Conservation (phyloP, 2,329 filamentous ascomycete species). For the Magnaporthiopsis rhizophila region DNA sequence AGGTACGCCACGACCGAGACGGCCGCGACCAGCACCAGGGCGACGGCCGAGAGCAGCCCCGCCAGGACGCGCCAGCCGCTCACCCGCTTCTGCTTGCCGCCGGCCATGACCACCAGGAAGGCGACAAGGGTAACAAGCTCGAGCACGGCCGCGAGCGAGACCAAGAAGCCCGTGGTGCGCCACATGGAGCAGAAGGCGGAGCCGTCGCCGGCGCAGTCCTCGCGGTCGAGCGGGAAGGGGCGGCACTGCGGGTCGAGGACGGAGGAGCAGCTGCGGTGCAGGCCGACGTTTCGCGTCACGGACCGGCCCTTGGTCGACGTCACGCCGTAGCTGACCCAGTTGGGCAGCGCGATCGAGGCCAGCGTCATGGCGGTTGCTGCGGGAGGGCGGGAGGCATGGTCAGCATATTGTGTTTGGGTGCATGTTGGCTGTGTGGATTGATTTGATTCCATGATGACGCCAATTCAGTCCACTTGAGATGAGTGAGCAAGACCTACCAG, state of each 20-base stretch:
- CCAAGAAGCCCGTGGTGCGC: constrained; percentile 75
- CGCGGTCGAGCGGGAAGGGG: constrained; percentile 55
- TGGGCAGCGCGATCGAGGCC: constrained; percentile 57
- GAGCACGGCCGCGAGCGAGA: constrained; percentile 75
- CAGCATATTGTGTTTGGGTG: constrained; percentile 21
- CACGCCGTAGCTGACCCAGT: constrained; percentile 62
- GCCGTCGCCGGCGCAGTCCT: constrained; percentile 54
- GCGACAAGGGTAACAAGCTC: constrained; percentile 74
- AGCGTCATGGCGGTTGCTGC: constrained; percentile 65
- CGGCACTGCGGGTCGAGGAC: constrained; percentile 54
- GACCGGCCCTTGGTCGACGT: constrained; percentile 37
- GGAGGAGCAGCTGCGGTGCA: constrained; percentile 74
- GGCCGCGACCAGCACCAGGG: constrained; percentile 61
- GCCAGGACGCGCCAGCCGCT: constrained; percentile 73
- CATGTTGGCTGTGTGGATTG: background rate
- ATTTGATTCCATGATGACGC: background rate
- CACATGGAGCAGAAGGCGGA: constrained; percentile 75
- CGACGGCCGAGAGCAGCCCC: constrained; percentile 56
- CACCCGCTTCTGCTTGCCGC: constrained; percentile 73
- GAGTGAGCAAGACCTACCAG: constrained; percentile 29
- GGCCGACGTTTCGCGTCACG: constrained; percentile 58
- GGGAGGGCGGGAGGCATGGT: background rate
- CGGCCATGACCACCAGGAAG: constrained; percentile 68
- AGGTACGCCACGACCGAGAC: constrained; percentile 84
- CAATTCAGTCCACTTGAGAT: background rate